These are phyloP conservation scores for Porcisia hertigi DNA, from an alignment of 208 protist species.

Conservation along the genomic window DNA sequence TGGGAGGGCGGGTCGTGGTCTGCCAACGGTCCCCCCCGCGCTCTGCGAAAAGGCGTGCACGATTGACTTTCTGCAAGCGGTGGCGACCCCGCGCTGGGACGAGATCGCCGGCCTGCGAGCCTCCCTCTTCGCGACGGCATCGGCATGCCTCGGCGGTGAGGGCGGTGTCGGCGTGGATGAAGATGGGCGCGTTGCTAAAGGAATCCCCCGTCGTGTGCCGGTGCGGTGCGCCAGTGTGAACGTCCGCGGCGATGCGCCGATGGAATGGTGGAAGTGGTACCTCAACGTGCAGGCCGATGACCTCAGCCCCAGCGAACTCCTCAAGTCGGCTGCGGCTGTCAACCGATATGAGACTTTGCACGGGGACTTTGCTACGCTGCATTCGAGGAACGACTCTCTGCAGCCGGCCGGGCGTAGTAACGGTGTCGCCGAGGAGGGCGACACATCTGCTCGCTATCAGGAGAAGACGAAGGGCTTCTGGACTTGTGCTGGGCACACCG, in stretches of 20 bases:
- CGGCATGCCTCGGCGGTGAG: background rate
- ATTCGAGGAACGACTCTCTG: background rate
- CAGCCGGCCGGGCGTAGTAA: background rate
- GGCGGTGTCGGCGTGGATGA: background rate
- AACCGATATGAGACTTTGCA: background rate
- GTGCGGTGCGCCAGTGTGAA: constrained; percentile 25
- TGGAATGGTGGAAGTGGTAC: constrained; percentile 32
- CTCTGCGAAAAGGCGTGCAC: background rate
- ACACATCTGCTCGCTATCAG: background rate
- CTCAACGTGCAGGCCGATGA: constrained; percentile 7
- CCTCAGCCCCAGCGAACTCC: background rate
- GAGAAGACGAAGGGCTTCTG: constrained; percentile 1
- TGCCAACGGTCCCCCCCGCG: background rate
- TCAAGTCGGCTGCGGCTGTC: background rate
- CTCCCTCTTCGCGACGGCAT: background rate
- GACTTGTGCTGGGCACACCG: constrained; percentile 7
- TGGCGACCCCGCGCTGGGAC: constrained; percentile 25
- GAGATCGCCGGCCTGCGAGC: constrained; percentile 25
- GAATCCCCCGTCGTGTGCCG: background rate
- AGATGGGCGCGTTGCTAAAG: background rate
- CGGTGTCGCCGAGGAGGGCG: background rate
- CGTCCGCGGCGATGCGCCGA: constrained; percentile 29
- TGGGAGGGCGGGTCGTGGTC: background rate
- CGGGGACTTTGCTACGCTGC: background rate
- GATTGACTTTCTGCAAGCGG: constrained; percentile 28